A percentile compares a stretch with the other conserved stretches of the same genome.
phyloP scores from a whole-genome alignment of 257 asterid species.

The Penstemon davidsonii region DNA sequence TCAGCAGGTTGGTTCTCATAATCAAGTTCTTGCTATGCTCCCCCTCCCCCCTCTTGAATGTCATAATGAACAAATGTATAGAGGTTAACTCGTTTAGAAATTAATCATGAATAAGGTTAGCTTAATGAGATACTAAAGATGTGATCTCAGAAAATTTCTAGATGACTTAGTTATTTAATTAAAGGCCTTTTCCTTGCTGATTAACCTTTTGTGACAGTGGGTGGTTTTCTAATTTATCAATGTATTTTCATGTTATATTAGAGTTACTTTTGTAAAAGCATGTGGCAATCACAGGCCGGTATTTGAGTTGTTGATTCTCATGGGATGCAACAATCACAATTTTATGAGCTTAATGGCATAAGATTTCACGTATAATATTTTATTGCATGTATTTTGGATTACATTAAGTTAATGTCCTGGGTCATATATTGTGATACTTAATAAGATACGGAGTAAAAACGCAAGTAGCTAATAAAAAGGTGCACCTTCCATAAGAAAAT shows the following conservation, averaged over 20 bases:
- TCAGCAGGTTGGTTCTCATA: slow-evolving; percentile 56
- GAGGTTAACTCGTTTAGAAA: neutral
- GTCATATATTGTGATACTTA: neutral
- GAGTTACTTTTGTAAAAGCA: neutral
- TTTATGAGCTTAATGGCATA: neutral
- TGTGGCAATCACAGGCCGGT: neutral
- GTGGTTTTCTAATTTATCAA: neutral
- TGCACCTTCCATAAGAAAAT: neutral
- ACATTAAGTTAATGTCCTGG: neutral
- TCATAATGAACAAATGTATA: neutral
- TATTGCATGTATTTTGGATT: neutral
- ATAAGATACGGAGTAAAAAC: neutral
- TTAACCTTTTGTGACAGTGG: slow-evolving; percentile 2
- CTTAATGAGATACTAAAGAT: neutral
- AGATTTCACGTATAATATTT: neutral
- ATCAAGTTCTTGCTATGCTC: slow-evolving; percentile 8
- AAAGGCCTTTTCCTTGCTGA: neutral
- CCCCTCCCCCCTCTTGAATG: neutral
- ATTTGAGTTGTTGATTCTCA: neutral
- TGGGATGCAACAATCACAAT: neutral
- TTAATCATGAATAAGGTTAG: neutral
- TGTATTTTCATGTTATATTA: neutral
- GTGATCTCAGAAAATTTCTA: neutral
- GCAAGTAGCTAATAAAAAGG: neutral
- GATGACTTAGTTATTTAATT: neutral